Percentiles rank a stretch among this genome's conserved stretches.
Evolutionary conservation across 164 flowering plant species (phyloP).

Genomic region (Vitis vinifera): DNA sequence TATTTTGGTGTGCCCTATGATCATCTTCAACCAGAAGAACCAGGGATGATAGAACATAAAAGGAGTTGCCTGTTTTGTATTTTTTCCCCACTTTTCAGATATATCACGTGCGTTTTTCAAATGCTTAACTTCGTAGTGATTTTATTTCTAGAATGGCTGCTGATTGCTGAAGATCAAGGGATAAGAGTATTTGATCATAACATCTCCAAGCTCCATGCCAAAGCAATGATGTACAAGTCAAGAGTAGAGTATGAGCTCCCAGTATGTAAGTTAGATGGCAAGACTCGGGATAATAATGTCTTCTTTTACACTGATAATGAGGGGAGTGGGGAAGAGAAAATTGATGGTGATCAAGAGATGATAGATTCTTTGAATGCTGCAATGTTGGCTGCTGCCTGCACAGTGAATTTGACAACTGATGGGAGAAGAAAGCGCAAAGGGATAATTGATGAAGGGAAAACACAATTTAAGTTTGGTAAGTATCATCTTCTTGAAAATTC

Average conservation of each 20-base stretch:
- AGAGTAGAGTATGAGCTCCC: slow-evolving; percentile 12
- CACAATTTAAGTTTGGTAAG: slow-evolving; percentile 26
- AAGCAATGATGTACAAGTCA: slow-evolving; percentile 20
- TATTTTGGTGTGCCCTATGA: too few relatives aligned
- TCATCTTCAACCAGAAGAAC: not conserved
- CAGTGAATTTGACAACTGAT: slow-evolving; percentile 1
- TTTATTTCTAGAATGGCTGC: slow-evolving; percentile 32
- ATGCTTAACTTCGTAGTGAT: not conserved
- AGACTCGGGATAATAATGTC: not conserved
- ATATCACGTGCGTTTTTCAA: not conserved
- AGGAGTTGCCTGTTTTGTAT: not conserved
- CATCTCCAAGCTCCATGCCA: slow-evolving; percentile 14
- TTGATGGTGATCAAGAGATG: slow-evolving; percentile 26
- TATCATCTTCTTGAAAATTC: slow-evolving; percentile 19
- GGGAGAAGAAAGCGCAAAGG: slow-evolving; percentile 36
- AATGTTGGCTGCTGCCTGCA: not conserved
- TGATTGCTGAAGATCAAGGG: slow-evolving; percentile 33
- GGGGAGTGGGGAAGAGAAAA: not conserved
- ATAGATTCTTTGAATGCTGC: slow-evolving; percentile 13
- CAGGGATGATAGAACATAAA: not conserved
- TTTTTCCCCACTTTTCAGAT: not conserved
- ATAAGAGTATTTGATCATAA: slow-evolving; percentile 26
- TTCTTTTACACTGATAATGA: not conserved
- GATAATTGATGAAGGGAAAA: slow-evolving; percentile 16
- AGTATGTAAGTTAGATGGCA: not conserved